These are phyloP conservation scores for Mucor indicus DNA, from an alignment of 371 early-diverging fungal genomes.

Conservation along the genomic window DNA sequence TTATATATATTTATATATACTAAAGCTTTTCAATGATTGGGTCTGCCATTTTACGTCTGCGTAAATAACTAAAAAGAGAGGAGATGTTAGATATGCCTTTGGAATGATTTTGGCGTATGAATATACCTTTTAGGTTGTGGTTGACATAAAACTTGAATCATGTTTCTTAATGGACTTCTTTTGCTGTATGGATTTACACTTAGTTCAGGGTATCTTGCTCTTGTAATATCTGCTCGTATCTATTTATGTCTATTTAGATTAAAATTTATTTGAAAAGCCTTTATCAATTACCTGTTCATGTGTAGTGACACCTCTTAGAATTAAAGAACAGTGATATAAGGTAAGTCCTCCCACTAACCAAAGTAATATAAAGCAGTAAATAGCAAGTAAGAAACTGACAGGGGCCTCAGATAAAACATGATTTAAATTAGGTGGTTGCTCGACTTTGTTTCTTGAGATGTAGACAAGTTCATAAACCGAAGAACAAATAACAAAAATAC, in stretches of 20 bases:
- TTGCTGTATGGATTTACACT: constrained; percentile 52
- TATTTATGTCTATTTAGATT: too few relatives aligned
- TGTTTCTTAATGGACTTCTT: constrained; percentile 44
- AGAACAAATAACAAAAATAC: constrained; percentile 58
- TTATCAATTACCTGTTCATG: constrained; percentile 81
- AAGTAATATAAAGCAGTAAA: constrained; percentile 62
- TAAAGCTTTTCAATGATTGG: too few relatives aligned
- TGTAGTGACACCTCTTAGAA: constrained; percentile 77
- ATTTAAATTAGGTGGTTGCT: constrained; percentile 14
- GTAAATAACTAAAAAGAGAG: constrained; percentile 44
- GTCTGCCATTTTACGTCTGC: constrained; percentile 34
- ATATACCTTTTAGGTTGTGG: constrained; percentile 62
- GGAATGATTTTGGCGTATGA: too few relatives aligned
- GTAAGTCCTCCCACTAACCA: constrained; percentile 70
- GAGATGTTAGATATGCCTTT: too few relatives aligned
- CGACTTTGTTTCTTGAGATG: constrained; percentile 23
- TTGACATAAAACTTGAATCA: constrained; percentile 53
- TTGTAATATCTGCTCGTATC: constrained; percentile 27
- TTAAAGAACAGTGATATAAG: constrained; percentile 73
- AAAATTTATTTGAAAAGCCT: too few relatives aligned
- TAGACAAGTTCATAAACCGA: constrained; percentile 55
- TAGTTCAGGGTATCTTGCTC: constrained; percentile 43
- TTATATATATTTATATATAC: too few relatives aligned
- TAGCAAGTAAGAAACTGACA: constrained; percentile 57
- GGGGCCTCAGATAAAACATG: constrained; percentile 30